phyloP scores from a whole-genome alignment of 2,329 filamentous ascomycete genomes.

The Colletotrichum siamense region DNA sequence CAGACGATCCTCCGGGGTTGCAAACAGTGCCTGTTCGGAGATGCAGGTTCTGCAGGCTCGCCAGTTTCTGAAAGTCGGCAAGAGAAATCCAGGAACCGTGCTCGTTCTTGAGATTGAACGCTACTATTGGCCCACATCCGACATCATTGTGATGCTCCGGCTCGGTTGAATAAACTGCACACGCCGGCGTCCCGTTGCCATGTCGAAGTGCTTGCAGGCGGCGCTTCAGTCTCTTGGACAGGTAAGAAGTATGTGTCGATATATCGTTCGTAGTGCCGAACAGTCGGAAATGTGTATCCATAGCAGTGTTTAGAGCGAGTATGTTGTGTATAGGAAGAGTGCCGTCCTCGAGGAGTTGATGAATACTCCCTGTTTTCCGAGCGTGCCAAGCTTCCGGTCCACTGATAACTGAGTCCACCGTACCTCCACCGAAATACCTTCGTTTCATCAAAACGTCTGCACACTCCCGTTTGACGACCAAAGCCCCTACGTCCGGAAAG shows the following conservation, averaged over 20 bases:
- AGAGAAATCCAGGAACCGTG: neutral
- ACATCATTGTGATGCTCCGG: neutral
- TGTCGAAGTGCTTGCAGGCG: neutral
- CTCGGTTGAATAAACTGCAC: neutral
- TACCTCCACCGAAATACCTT: neutral
- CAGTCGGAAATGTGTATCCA: neutral
- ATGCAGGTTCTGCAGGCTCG: neutral
- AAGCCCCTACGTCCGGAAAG: slow-evolving; percentile 70
- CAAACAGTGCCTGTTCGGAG: neutral
- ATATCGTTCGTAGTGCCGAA: neutral
- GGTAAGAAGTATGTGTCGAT: neutral
- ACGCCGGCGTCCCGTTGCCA: neutral
- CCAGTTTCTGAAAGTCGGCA: neutral
- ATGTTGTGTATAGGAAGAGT: neutral
- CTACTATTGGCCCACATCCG: neutral
- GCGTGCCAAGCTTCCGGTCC: neutral
- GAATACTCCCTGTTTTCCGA: neutral
- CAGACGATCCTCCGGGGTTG: neutral
- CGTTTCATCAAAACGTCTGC: neutral
- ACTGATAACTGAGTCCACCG: neutral
- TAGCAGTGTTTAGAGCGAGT: neutral
- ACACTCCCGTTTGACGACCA: neutral
- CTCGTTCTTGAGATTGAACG: neutral
- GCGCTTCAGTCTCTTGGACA: neutral
- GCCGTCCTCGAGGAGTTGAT: neutral